These are phyloP conservation scores for Phytophthora megakarya DNA, from an alignment of 352 stramenopile species.

Conservation along the genomic window DNA sequence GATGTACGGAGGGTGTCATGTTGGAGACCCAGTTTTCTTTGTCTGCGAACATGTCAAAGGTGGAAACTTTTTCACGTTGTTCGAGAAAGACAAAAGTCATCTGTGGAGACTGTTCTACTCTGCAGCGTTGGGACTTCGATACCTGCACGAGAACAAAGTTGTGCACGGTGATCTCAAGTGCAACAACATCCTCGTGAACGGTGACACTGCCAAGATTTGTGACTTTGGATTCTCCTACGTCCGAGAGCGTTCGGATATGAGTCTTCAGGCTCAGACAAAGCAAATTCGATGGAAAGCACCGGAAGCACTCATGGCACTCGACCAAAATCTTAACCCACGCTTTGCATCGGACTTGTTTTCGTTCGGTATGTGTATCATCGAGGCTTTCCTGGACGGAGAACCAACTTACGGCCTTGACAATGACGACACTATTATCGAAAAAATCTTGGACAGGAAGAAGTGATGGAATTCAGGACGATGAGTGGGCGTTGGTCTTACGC, in stretches of 20 bases:
- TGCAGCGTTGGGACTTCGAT: constrained; percentile 47
- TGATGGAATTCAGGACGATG: constrained; percentile 17
- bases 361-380: constrained; percentile 45
- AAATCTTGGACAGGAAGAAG: constrained; percentile 6
- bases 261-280: constrained; percentile 1
- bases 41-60: constrained; percentile 31
- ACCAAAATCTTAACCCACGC: constrained; percentile 6
- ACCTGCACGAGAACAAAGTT: constrained; percentile 54
- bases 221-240: constrained; percentile 41
- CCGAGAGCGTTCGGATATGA: constrained; percentile 18
- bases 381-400: constrained; percentile 23
- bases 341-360: constrained; percentile 34
- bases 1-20: constrained; percentile 42
- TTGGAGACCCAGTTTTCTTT: constrained; percentile 23
- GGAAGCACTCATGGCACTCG: constrained; percentile 16
- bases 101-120: constrained; percentile 36
- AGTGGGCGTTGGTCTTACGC: constrained; percentile 19
- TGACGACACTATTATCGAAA: constrained; percentile 13
- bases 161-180: constrained; percentile 87
- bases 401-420: constrained; percentile 19
- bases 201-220: constrained; percentile 30
- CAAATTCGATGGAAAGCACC: constrained; percentile 34
- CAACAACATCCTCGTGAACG: constrained; percentile 73
- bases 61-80: constrained; percentile 30
- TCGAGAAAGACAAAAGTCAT: constrained; percentile 16